Base-by-base conservation (phyloP, 768 basidiomycete species). In the Tulasnella sp. region DNA sequence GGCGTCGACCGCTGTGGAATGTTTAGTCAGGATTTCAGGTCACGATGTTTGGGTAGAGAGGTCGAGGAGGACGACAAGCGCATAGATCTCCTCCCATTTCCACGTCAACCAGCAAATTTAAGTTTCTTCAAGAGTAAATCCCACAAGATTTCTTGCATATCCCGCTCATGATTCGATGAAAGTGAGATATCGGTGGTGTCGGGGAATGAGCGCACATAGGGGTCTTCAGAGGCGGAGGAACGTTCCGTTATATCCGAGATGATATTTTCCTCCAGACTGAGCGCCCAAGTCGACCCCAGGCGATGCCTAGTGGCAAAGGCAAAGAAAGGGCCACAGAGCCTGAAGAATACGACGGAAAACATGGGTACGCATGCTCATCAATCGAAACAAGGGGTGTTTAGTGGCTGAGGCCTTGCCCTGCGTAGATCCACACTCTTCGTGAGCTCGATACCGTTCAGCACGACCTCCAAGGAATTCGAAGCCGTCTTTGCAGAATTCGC, bases 401-500 rank as follows among this genome's bases (percentile, higher is more conserved):
- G 40, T 9, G 9, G 34, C 77, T 54, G 37, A 58, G 24, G 22
- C 18, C 9, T 22, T 6, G 3, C 28, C 24, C 14, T 60, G n/a
- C 28, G 72, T 37, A 80, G 79, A 31, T 48, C 72, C 22, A 80
- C 79, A 1, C 87, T 99, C 80, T 98, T 98, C 86, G 92, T 99
- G 78, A 96, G 96, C 14, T 96, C 96, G 86, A 87, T 99, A 54
- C 96, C 97, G 0, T 97, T 95, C 85, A 91, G 92, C 60, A 95
- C 93, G 80, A 98, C 98, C 11, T 95, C 95, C 9, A 92, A 92
- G 73, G 96, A 98, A 86, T 89, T 99, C 41, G 91, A 95, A 83
- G 96, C 96, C 0, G 90, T 97, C 31, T 98, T 98, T 88, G 98
- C 97, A 9, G 96, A 97, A 86, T 91, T 98, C 82, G 98, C 96